Evolutionary conservation across 2,329 filamentous ascomycete species (phyloP).

Genomic region (Aspergillus vadensis): DNA sequence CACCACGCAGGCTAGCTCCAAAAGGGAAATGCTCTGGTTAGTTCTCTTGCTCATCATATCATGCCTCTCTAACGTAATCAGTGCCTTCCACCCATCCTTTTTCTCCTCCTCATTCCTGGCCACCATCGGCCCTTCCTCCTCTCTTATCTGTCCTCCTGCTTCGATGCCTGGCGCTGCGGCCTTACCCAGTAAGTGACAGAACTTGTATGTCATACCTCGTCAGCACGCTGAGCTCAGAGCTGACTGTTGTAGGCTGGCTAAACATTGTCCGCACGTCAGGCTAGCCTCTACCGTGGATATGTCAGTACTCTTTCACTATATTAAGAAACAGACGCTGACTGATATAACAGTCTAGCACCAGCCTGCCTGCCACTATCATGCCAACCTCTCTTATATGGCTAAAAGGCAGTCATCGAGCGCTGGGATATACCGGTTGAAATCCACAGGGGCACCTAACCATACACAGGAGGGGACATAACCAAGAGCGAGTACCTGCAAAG

Average conservation of each 20-base stretch:
- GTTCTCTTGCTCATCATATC: background rate
- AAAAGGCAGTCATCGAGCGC: too few species aligned
- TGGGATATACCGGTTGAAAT: too few species aligned
- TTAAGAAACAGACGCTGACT: background rate
- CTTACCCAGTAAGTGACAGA: constrained; percentile 26
- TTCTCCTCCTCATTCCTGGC: background rate
- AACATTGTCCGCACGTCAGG: constrained; percentile 7
- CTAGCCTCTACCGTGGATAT: background rate
- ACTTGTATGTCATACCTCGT: constrained; percentile 17
- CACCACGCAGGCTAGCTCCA: constrained; percentile 7
- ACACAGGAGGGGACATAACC: background rate
- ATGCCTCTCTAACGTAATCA: background rate
- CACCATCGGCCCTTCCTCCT: background rate
- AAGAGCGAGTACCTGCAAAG: background rate
- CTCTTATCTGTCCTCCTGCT: background rate
- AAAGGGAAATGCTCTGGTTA: constrained; percentile 11
- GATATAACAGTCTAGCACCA: background rate
- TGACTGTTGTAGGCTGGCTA: constrained; percentile 15
- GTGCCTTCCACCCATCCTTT: background rate
- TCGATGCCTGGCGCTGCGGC: constrained; percentile 4
- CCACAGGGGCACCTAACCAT: too few species aligned
- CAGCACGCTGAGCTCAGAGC: background rate
- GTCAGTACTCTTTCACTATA: background rate
- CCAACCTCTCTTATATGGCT: too few species aligned
- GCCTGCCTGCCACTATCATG: background rate